Base-by-base conservation (phyloP, 768 basidiomycete species). In the Hydnum rufescens region DNA sequence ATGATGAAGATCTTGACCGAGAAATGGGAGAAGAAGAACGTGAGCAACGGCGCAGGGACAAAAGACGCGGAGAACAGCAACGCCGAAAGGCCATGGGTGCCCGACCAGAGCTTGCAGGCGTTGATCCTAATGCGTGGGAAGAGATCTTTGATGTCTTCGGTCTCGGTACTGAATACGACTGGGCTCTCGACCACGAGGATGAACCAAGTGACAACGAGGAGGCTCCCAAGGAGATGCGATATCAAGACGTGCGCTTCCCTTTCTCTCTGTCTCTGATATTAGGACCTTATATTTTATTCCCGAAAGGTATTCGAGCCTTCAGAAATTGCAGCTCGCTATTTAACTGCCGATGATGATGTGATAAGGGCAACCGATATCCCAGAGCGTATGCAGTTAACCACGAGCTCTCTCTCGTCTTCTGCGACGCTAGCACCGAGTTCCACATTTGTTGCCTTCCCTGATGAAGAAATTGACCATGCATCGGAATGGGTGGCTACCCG, bases 101-200 rank as follows among this genome's bases (percentile, higher is more conserved):
- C 56, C 74, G 77, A 57, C 78, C 78, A 51, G 81, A 79, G 62
- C 70, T 79, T 58, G 76, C 75, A 55, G 90, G 79, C 53, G 87
- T 86, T 58, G 86, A 86, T 60, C 80, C 82, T 42, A 80, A 88
- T 60, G 82, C 88, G 26, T 95, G 89, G 88, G 82, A 85, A 46
- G 95, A 96, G 66, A 83, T 97, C 26, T 81, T 84, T 56, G 92
- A 88, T 54, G 87, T 97, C 1, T 99, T 99, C 58, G 95, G 95
- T 31, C 85, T 92, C 57, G 95, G 95, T 4, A 80, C 82, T 59
- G 92, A 97, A 58, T 99, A 93, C 63, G 89, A 89, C 59, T 92
- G 87, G 82, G 92, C 92, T 8, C 64, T 99, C 43, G 80, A 70
- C 44, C 87, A 80, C 3, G 92, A 92, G 29, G 85, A 87, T 2